phyloP scores from a whole-genome alignment of 371 early-diverging fungal species.

The Lichtheimia ornata region DNA sequence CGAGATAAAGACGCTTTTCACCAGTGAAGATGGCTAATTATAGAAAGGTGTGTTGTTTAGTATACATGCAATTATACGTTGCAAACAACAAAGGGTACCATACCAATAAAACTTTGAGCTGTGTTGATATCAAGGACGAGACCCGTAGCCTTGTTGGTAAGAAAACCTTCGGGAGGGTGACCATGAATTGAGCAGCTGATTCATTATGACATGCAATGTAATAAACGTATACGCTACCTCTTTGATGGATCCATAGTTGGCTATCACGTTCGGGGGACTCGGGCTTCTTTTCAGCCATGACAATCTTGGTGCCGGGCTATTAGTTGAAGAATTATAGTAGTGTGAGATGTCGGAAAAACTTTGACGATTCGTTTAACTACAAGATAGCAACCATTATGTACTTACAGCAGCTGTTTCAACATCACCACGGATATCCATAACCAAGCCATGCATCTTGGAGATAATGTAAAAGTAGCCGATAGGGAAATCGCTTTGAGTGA shows the following conservation, averaged over 20 bases:
- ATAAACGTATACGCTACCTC: constrained; percentile 16
- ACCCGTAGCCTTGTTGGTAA: constrained; percentile 42
- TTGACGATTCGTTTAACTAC: too few relatives aligned
- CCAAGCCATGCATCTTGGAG: constrained; percentile 38
- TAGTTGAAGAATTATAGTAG: too few relatives aligned
- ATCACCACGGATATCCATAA: constrained; percentile 29
- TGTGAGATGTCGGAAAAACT: too few relatives aligned
- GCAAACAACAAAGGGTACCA: background rate
- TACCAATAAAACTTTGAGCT: constrained; percentile 42
- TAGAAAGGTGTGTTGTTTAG: background rate
- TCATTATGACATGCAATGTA: too few relatives aligned
- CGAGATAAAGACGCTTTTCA: constrained; percentile 38
- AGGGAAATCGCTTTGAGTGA: constrained; percentile 25
- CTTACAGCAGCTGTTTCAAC: constrained; percentile 14
- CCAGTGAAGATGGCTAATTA: constrained; percentile 39
- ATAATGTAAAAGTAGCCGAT: constrained; percentile 46
- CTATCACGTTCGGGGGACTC: constrained; percentile 38
- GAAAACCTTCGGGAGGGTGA: constrained; percentile 15
- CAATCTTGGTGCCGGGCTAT: constrained; percentile 32
- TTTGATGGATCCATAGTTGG: constrained; percentile 48
- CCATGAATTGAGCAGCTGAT: too few relatives aligned
- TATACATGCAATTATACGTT: background rate
- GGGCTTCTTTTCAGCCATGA: constrained; percentile 33
- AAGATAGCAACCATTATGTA: background rate
- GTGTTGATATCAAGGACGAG: constrained; percentile 38